Evolutionary conservation across 2,329 filamentous ascomycete genomes (phyloP).

Genomic region (Scedosporium apiospermum): DNA sequence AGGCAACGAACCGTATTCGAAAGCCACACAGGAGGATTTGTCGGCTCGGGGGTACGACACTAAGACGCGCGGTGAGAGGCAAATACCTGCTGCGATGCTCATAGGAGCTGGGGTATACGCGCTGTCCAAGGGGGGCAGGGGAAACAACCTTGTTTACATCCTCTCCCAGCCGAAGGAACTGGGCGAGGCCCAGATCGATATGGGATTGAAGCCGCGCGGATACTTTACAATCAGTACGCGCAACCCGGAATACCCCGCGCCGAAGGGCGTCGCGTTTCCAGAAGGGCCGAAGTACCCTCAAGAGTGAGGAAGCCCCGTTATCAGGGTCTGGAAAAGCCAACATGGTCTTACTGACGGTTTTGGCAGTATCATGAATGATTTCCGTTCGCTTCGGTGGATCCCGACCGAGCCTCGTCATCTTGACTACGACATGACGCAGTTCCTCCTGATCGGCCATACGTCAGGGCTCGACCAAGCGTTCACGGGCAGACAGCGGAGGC

Average conservation of each 20-base stretch:
- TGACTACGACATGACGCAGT: constrained; percentile 64
- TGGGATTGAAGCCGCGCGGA: constrained; percentile 62
- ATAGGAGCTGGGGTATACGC: constrained; percentile 83
- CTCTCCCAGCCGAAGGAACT: constrained; percentile 63
- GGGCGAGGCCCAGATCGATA: constrained; percentile 62
- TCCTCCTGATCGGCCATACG: constrained; percentile 66
- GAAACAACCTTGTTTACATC: constrained; percentile 72
- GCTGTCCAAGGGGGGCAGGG: constrained; percentile 60
- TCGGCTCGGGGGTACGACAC: constrained; percentile 60
- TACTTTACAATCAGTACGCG: constrained; percentile 73
- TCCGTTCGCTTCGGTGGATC: constrained; percentile 64
- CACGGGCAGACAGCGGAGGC: not conserved
- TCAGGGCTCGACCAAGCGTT: constrained; percentile 4
- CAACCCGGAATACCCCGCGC: constrained; percentile 64
- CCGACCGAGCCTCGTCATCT: constrained; percentile 64
- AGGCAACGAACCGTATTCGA: constrained; percentile 50
- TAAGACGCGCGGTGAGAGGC: constrained; percentile 61
- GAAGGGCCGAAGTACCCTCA: constrained; percentile 61
- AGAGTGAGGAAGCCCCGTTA: constrained; percentile 36
- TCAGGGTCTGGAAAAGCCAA: constrained; percentile 3
- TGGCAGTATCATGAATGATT: constrained; percentile 57
- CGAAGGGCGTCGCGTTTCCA: constrained; percentile 52
- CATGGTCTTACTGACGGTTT: not conserved
- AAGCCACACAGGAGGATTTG: constrained; percentile 66
- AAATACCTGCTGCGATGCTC: constrained; percentile 59